Conservation (phyloP, 129 eudicot genomes). For the Arctium lappa region DNA sequence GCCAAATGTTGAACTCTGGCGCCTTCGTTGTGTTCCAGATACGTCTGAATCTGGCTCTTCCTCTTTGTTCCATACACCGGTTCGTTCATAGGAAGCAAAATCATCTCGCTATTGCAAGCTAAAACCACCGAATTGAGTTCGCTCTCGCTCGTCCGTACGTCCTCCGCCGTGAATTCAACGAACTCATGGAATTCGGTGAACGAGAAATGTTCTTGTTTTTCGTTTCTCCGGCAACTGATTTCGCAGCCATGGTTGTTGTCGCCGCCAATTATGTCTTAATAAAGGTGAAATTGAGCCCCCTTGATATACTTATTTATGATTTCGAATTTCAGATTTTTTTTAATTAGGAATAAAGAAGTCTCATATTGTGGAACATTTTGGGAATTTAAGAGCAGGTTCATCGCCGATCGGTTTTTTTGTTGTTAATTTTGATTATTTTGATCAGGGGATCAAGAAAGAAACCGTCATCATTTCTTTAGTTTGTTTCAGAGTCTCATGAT, state of each 20-base stretch:
- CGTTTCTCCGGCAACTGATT: no score
- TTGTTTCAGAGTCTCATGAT: not conserved
- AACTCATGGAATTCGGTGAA: no score
- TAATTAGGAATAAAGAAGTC: no score
- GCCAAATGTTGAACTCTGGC: slow-evolving; percentile 96
- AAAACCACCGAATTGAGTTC: slow-evolving; percentile 79
- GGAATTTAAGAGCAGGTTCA: not conserved
- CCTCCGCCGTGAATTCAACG: no score
- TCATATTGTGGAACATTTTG: no score
- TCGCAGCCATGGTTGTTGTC: no score
- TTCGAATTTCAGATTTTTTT: no score
- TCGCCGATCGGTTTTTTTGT: not conserved
- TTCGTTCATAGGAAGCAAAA: slow-evolving; percentile 73
- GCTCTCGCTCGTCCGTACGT: slow-evolving; percentile 38
- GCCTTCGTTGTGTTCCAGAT: slow-evolving; percentile 88
- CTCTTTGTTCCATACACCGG: slow-evolving; percentile 85
- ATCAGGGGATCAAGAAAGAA: not conserved
- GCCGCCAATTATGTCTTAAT: no score
- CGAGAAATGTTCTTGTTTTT: no score
- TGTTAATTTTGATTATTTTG: not conserved
- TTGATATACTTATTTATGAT: no score
- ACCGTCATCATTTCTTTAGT: not conserved
- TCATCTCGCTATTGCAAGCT: slow-evolving; percentile 73
- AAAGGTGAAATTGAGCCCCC: no score
- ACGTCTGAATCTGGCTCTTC: slow-evolving; percentile 93